Evolutionary conservation across 352 stramenopile genomes (phyloP), one percentile per base, ranked within the genome.

Genomic region (Phytophthora pistaciae): DNA sequence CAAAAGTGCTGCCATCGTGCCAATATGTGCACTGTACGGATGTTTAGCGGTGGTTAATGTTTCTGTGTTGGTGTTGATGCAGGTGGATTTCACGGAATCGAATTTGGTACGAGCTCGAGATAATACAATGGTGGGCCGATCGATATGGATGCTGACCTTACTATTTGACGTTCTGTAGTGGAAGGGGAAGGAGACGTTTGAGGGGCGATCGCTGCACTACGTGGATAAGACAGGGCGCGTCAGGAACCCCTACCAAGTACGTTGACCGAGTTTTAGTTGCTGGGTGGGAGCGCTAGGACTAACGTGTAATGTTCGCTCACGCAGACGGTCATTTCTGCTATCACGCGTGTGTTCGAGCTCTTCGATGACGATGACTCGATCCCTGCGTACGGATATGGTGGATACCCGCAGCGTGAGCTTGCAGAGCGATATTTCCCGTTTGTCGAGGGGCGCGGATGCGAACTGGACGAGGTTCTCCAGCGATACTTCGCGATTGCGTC

Each of bases 351-450:
- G 16, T 79, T 96, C 40, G 86, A 92, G 68, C 68, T 79, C 9
- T 96, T 95, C 56, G 85, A 92, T 56, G 85, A 93, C 55, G 85
- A 94, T 66, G 80, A 91, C 50, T 80, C 86, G 18, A 94, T 96
- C 58, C 88, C 88, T 9, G 81, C 80, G 18, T 93, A 83, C 56
- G 87, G 84, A 9, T 95, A 93, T 55, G 86, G 86, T 18, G 89
- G 46, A 2, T 74, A 89, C 36, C 75, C 77, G 13, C 49, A 76
- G 36, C 56, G 54, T 1, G 59, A 65, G 13, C 11, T 70, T 65
- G 57, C 25, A 8, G 66, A 85, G 14, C 59, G 58, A 14, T 91
- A 82, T 33, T 93, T 93, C 60, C 70, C 83, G 13, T 87, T 96
- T 31, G 66, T 74, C 7, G 69, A 83, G 36, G 64, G 57, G 3